Evolutionary conservation across 441 rosid species (phyloP).

Genomic region (Pelargonium citronellum): DNA sequence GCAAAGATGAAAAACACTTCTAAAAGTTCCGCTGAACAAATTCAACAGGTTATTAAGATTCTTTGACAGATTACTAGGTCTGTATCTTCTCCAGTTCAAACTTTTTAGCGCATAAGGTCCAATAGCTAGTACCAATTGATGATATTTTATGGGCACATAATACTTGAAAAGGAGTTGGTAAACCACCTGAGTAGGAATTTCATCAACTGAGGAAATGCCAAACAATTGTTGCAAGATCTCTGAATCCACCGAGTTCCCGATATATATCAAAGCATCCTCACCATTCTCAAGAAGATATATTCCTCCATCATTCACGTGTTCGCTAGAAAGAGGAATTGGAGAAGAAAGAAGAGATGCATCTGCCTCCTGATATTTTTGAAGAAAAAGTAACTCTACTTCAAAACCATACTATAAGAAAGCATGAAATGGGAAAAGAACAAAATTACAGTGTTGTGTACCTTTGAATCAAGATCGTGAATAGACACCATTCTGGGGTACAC

Average conservation of each 20-base stretch:
- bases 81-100: not conserved
- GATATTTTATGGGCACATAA: not conserved
- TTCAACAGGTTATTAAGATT: not conserved
- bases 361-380: conserved; percentile 45
- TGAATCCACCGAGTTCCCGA: conserved; percentile 61
- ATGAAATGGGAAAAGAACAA: not conserved
- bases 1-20: no score
- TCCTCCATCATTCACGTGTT: conserved; percentile 74
- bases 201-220: conserved; percentile 52
- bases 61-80: not conserved
- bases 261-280: conserved; percentile 68
- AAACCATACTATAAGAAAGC: conserved; percentile 13
- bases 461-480: conserved; percentile 65
- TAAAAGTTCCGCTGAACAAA: not conserved
- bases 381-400: conserved; percentile 14
- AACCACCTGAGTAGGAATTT: conserved; percentile 63
- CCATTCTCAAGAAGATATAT: conserved; percentile 97
- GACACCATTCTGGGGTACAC: conserved; percentile 92
- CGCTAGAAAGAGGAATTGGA: conserved; percentile 81
- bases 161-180: not conserved
- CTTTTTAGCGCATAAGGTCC: not conserved
- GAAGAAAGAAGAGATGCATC: conserved; percentile 56
- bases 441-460: conserved; percentile 33
- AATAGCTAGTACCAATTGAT: not conserved
- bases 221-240: conserved; percentile 58